Percentiles rank a stretch among this genome's conserved stretches.
Conservation (phyloP, 192 early-diverging fungal species). For the Backusella macrospora region DNA sequence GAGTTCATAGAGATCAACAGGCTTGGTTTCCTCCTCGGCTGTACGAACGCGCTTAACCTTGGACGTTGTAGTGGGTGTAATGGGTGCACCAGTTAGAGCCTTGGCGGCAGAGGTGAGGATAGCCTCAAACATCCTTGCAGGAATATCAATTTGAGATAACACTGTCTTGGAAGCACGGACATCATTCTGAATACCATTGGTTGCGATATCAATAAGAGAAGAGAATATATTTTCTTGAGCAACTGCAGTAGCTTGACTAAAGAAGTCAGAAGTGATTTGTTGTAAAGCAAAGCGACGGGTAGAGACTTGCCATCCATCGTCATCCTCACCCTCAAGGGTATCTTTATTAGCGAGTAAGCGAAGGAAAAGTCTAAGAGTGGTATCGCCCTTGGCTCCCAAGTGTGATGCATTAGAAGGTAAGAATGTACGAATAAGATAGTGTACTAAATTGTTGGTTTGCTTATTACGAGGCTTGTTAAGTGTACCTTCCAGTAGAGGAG, state of each 20-base stretch:
- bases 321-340: slow-evolving; percentile 39
- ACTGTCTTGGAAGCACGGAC: slow-evolving; percentile 52
- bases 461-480: slow-evolving; percentile 45
- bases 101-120: slow-evolving; percentile 10
- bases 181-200: slow-evolving; percentile 51
- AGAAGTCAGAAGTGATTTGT: slow-evolving; percentile 48
- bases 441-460: slow-evolving; percentile 37
- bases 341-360: slow-evolving; percentile 50
- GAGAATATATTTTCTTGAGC: slow-evolving; percentile 54
- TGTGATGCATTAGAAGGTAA: slow-evolving; percentile 45
- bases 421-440: slow-evolving; percentile 59
- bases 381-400: slow-evolving; percentile 52
- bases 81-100: background rate
- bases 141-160: slow-evolving; percentile 42
- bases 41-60: slow-evolving; percentile 25
- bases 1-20: slow-evolving; percentile 54
- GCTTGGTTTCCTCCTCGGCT: background rate
- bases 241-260: slow-evolving; percentile 35
- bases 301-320: slow-evolving; percentile 46
- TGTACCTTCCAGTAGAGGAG: slow-evolving; percentile 58
- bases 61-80: background rate
- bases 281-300: slow-evolving; percentile 49
- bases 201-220: slow-evolving; percentile 54
- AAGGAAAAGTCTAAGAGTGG: slow-evolving; percentile 52
- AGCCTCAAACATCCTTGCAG: slow-evolving; percentile 29